phyloP scores from a whole-genome alignment of 139 green algal genomes.

The Picochlorum costavermella region DNA sequence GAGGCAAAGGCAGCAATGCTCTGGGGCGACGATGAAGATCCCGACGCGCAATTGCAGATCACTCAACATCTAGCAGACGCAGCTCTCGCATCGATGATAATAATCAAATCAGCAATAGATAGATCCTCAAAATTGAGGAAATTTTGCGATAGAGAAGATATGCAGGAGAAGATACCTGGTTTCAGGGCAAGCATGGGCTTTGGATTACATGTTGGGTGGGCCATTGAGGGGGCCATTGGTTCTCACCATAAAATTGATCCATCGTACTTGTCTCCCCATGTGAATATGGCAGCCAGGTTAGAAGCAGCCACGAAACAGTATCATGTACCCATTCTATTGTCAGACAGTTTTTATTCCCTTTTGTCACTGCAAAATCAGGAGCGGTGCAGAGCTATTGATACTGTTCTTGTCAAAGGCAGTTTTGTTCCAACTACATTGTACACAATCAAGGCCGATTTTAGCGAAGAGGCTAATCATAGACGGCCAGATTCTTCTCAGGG shows the following conservation, averaged over 20 bases:
- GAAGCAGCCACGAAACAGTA: constrained; percentile 93
- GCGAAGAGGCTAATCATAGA: neutral
- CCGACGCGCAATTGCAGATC: neutral
- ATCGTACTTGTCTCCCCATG: constrained; percentile 90
- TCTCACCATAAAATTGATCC: constrained; percentile 95
- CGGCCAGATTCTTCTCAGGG: too few species aligned
- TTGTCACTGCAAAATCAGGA: constrained; percentile 25
- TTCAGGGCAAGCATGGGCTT: constrained; percentile 81
- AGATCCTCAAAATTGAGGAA: constrained; percentile 37
- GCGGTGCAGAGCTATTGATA: constrained; percentile 78
- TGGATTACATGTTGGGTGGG: constrained; percentile 88
- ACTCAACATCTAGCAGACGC: constrained; percentile 56
- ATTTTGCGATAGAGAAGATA: constrained; percentile 39
- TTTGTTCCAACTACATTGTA: constrained; percentile 67
- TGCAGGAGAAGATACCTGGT: constrained; percentile 67
- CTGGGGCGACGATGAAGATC: neutral
- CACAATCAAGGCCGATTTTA: constrained; percentile 60
- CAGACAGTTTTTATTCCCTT: constrained; percentile 61
- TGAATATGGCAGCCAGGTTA: constrained; percentile 93
- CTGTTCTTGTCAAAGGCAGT: constrained; percentile 87
- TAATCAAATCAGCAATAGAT: constrained; percentile 73
- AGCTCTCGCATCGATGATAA: constrained; percentile 80
- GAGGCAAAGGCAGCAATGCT: constrained; percentile 1
- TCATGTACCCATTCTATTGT: constrained; percentile 69
- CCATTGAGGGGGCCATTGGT: constrained; percentile 93